Conservation (phyloP, 192 early-diverging fungal species). For the Coemansia sp. region DNA sequence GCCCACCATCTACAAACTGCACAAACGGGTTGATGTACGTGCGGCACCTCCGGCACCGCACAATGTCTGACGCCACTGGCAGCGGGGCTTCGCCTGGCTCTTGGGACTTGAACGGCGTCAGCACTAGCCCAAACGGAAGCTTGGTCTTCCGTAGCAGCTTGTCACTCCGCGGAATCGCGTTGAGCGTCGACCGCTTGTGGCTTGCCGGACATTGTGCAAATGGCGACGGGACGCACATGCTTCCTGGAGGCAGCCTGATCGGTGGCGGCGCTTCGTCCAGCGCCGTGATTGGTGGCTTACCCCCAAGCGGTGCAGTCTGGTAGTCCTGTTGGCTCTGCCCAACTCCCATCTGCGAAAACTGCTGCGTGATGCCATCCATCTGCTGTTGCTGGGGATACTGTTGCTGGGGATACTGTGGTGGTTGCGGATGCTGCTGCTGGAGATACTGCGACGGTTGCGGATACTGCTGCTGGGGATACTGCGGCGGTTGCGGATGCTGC, state of each 20-base stretch:
- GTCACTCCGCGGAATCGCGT: conserved; percentile 82
- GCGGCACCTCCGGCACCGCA: conserved; percentile 90
- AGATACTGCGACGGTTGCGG: background rate
- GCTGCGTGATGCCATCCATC: conserved; percentile 40
- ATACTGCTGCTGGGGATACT: conserved; percentile 1
- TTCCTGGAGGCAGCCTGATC: conserved; percentile 45
- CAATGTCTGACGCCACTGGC: conserved; percentile 90
- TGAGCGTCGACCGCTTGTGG: conserved; percentile 89
- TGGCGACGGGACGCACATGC: conserved; percentile 39
- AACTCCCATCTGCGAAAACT: conserved; percentile 45
- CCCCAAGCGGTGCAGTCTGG: conserved; percentile 38
- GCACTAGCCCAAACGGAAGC: conserved; percentile 84
- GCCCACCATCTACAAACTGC: conserved; percentile 91
- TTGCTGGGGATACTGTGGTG: conserved; percentile 13
- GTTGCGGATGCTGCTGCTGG: conserved; percentile 12
- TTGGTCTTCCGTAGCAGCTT: conserved; percentile 82
- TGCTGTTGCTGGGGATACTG: conserved; percentile 10
- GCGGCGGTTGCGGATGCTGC: conserved; percentile 1
- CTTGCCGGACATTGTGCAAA: conserved; percentile 67
- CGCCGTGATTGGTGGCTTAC: conserved; percentile 37
- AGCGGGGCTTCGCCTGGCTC: conserved; percentile 62
- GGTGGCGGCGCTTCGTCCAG: conserved; percentile 43
- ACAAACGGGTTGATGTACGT: conserved; percentile 98
- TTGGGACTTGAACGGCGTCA: conserved; percentile 73
- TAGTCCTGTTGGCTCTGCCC: conserved; percentile 26